A percentile compares a stretch with the other conserved stretches of the same genome.
Conservation (phyloP, 805 yeast genomes). For the Kodamaea neixiangensis region DNA sequence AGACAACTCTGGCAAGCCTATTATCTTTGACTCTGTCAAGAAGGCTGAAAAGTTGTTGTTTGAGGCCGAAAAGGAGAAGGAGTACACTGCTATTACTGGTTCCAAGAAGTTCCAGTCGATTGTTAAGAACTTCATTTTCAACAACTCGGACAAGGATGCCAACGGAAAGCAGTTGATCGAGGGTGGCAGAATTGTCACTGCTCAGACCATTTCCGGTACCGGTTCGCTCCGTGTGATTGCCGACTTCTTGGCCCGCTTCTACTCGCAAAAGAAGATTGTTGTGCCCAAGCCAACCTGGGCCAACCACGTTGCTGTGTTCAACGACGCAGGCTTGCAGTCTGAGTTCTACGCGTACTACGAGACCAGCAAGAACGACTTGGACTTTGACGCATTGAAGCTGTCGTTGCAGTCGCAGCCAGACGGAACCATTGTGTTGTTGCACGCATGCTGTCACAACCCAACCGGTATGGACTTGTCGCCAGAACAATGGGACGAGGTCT, state of each 20-base stretch:
- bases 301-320: constrained; percentile 81
- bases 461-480: constrained; percentile 89
- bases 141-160: constrained; percentile 53
- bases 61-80: constrained; percentile 64
- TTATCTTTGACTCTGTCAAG: constrained; percentile 76
- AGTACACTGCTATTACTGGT: constrained; percentile 86
- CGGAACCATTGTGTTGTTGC: constrained; percentile 72
- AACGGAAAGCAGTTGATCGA: constrained; percentile 56
- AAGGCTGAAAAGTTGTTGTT: constrained; percentile 59
- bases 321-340: constrained; percentile 66
- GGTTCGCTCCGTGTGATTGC: constrained; percentile 89
- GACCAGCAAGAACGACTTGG: constrained; percentile 58
- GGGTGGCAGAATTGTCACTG: constrained; percentile 69
- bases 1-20: constrained; percentile 84
- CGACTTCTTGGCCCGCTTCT: constrained; percentile 68
- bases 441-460: constrained; percentile 97
- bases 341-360: constrained; percentile 74
- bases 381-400: constrained; percentile 60
- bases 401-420: constrained; percentile 57
- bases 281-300: constrained; percentile 95
- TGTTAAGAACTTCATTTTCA: constrained; percentile 72
- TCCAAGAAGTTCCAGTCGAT: constrained; percentile 62
- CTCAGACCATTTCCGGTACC: constrained; percentile 93
- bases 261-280: constrained; percentile 55
- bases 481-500: constrained; percentile 78